These are phyloP conservation scores for Theobroma grandiflorum DNA, from an alignment of 441 rosid species.

Conservation along the genomic window DNA sequence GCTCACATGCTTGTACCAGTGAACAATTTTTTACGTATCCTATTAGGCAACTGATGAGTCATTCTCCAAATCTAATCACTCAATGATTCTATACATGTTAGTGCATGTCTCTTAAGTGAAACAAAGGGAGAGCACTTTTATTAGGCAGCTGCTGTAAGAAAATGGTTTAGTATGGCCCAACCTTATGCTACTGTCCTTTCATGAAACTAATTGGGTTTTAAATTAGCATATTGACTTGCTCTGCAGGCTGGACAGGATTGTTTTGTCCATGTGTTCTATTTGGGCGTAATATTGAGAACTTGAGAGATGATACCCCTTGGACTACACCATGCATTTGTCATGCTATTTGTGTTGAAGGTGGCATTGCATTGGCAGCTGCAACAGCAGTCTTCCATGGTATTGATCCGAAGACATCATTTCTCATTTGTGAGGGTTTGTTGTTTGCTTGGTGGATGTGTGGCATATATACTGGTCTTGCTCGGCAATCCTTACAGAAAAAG, in stretches of 20 bases:
- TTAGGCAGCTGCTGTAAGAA: not conserved
- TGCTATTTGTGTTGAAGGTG: slow-evolving; percentile 71
- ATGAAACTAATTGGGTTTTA: not conserved
- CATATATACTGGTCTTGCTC: slow-evolving; percentile 68
- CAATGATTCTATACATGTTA: not conserved
- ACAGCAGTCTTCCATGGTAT: slow-evolving; percentile 63
- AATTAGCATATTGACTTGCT: not conserved
- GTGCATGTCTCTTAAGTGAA: not conserved
- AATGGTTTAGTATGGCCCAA: not conserved
- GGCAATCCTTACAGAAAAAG: slow-evolving; percentile 71
- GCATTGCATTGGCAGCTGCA: slow-evolving; percentile 59
- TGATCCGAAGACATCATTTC: slow-evolving; percentile 67
- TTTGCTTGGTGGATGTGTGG: slow-evolving; percentile 92
- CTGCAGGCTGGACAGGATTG: slow-evolving; percentile 72
- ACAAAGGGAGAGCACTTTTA: not conserved
- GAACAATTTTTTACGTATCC: not conserved
- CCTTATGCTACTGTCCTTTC: not conserved
- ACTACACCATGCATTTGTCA: slow-evolving; percentile 74
- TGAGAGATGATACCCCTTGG: slow-evolving; percentile 74
- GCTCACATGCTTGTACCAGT: not conserved
- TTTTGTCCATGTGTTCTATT: slow-evolving; percentile 79
- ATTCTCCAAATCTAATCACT: not conserved
- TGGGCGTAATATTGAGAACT: slow-evolving; percentile 68
- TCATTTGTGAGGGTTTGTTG: slow-evolving; percentile 68
- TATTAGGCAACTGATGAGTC: not conserved